These are phyloP conservation scores for Gentiana straminea DNA, from an alignment of 257 asterid genomes.

Conservation along the genomic window DNA sequence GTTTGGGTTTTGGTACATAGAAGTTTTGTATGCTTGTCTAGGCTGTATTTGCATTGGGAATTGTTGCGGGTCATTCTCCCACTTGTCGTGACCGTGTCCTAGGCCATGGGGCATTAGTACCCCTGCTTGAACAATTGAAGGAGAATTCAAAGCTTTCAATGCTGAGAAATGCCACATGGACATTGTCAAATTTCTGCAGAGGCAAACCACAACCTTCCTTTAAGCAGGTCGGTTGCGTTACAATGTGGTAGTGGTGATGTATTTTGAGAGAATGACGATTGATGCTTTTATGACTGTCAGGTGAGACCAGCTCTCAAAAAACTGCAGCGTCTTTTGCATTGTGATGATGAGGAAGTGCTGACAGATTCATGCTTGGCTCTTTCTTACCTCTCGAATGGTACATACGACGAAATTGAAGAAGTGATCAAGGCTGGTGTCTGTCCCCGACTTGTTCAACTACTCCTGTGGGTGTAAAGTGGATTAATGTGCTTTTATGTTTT, in stretches of 20 bases:
- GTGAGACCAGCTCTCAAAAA: constrained; percentile 84
- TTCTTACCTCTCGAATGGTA: constrained; percentile 92
- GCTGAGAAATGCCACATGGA: too few species aligned
- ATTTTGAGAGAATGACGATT: not conserved
- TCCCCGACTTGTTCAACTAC: constrained; percentile 70
- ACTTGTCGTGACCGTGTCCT: constrained; percentile 77
- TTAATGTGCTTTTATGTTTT: not conserved
- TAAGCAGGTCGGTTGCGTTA: constrained; percentile 35
- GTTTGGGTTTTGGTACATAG: not conserved
- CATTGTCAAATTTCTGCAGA: too few species aligned
- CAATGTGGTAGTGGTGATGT: not conserved
- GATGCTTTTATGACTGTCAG: constrained; percentile 22
- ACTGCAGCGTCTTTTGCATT: constrained; percentile 59
- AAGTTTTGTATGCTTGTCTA: constrained; percentile 9
- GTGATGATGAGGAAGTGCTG: constrained; percentile 84
- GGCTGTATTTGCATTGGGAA: constrained; percentile 98
- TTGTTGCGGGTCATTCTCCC: constrained; percentile 95
- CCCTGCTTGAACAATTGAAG: constrained; percentile 67
- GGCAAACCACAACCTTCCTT: too few species aligned
- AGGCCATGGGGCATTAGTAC: constrained; percentile 14
- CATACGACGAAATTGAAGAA: constrained; percentile 88
- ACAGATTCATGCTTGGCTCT: constrained; percentile 99
- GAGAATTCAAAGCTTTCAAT: constrained; percentile 75
- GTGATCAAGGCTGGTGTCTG: constrained; percentile 86
- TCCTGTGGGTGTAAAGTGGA: constrained; percentile 45